Base-by-base conservation (phyloP, 768 basidiomycete genomes). In the Hypholoma sublateritium region DNA sequence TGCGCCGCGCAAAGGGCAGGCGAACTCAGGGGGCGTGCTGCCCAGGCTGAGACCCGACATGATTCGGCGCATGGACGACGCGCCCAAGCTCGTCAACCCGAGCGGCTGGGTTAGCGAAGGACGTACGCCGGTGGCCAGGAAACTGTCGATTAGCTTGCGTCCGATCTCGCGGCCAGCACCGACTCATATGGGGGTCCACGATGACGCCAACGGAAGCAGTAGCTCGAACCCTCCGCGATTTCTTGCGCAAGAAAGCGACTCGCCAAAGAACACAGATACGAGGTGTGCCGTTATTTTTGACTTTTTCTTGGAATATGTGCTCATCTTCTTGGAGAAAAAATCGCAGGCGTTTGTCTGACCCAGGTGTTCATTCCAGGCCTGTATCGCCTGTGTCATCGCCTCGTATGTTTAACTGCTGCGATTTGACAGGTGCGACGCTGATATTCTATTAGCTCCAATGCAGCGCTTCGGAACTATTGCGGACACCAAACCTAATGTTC, bases 51-150 rank as follows among this genome's bases (percentile, higher is more conserved):
- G 81, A 47, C 75, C 88, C 22, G 85, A 91, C 53, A 92, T 93
- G 90, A 92, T 94, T 55, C 80, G 84, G 28, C 77, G 91, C 49
- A 79, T 88, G 76, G 83, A 89, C 56, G 81, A 79, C 46, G 80
- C 83, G 1, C 89, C 87, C 5, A 84, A 83, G 65, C 82, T 80
- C 1, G 77, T 93, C 22, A 80, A 91, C 65, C 91, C 91, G 3
- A 91, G 83, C 61, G 90, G 91, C 5, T 83, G 79, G 81, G 78
- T 91, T 21, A 83, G 79, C 53, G 81, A 84, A 57, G 78, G 76
- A n/a, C 64, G 45, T 35, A 61, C 62, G 60, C 64, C 45, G 43
- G 59, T 39, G 59, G 57, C 51, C 58, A 50, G 22, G 25, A 59
- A 44, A 60, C 36, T 50, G 24, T 37, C 56, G 37, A 34, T 50